phyloP scores from a whole-genome alignment of 345 rosid species.

The Melaleuca alternifolia region DNA sequence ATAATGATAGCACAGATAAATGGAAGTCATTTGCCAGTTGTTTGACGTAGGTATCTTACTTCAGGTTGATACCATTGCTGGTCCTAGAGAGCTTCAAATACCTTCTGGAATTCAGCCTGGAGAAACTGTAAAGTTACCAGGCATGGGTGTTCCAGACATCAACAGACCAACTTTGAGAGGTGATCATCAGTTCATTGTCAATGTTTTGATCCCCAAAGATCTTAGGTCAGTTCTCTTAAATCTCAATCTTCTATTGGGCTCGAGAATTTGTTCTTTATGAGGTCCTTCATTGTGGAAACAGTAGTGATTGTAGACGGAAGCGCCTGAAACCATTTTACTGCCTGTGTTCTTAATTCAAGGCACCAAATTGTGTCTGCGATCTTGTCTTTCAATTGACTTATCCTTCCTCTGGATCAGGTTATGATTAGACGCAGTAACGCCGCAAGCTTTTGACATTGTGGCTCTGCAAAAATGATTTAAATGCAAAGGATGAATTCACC shows the following conservation, averaged over 20 bases:
- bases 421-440: background rate
- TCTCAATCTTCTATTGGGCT: background rate
- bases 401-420: background rate
- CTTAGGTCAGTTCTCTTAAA: slow-evolving; percentile 36
- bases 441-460: background rate
- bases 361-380: background rate
- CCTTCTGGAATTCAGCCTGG: slow-evolving; percentile 89
- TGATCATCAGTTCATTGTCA: slow-evolving; percentile 70
- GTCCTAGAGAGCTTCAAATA: slow-evolving; percentile 57
- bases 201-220: slow-evolving; percentile 61
- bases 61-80: slow-evolving; percentile 91
- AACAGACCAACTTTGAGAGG: slow-evolving; percentile 64
- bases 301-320: background rate
- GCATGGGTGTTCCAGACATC: slow-evolving; percentile 84
- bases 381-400: background rate
- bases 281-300: background rate
- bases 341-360: background rate
- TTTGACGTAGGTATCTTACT: slow-evolving; percentile 4
- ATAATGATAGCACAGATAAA: background rate
- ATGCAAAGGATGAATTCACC: background rate
- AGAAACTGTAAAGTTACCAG: slow-evolving; percentile 42
- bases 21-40: background rate
- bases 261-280: background rate
- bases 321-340: background rate
- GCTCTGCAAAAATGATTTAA: background rate